These are phyloP conservation scores for Zasmidium citrigriseum DNA, from an alignment of 2,329 filamentous ascomycete species.

Conservation along the genomic window DNA sequence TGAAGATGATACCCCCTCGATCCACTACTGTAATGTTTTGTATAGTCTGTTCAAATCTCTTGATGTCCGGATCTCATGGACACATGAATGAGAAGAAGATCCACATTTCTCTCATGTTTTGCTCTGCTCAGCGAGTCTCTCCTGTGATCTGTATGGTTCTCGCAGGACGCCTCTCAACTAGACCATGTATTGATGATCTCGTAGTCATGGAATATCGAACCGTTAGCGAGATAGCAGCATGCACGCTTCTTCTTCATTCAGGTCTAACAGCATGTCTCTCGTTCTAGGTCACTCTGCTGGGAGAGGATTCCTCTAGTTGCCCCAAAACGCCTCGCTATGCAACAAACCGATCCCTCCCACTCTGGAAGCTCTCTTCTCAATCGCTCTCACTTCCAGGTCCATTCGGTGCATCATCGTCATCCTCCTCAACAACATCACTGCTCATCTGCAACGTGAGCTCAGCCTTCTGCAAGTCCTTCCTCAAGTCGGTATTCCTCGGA, in stretches of 20 bases:
- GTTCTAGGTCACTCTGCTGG: too few relatives aligned
- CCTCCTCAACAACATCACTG: constrained; percentile 51
- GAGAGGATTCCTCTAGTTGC: background rate
- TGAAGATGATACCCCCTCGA: background rate
- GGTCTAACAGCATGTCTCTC: background rate
- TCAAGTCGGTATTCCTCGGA: constrained; percentile 64
- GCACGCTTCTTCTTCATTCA: background rate
- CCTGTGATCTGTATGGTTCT: background rate
- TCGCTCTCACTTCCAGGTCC: constrained; percentile 52
- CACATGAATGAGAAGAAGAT: background rate
- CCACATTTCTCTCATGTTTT: background rate
- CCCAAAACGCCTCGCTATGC: constrained; percentile 10
- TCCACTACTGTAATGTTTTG: constrained; percentile 14
- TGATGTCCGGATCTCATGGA: background rate
- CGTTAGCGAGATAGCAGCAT: too few relatives aligned
- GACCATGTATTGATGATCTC: too few relatives aligned
- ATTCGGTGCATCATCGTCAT: constrained; percentile 40
- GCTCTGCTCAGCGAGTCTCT: background rate
- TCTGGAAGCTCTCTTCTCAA: too few relatives aligned
- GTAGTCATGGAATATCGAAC: too few relatives aligned
- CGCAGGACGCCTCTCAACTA: too few relatives aligned
- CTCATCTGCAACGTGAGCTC: constrained; percentile 61
- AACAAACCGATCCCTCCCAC: too few relatives aligned
- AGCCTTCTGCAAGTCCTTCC: constrained; percentile 66
- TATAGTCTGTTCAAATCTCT: constrained; percentile 13